phyloP scores from a whole-genome alignment of 495 filamentous ascomycete genomes.

The Aspergillus ostianus region DNA sequence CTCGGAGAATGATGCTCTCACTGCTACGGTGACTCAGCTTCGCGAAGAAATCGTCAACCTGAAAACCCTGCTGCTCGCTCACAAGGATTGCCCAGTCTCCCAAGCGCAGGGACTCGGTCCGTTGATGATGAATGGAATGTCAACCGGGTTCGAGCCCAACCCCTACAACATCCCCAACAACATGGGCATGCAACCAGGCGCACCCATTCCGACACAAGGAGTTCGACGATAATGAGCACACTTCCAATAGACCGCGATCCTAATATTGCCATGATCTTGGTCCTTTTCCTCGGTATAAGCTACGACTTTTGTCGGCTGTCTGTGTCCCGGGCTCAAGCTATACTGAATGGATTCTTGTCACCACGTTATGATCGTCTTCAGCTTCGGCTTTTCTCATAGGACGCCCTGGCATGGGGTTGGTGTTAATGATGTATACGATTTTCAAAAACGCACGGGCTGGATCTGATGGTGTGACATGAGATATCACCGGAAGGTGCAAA shows the following conservation, averaged over 20 bases:
- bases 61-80: slow-evolving; percentile 87
- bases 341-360: background rate
- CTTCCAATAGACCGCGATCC: background rate
- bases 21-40: slow-evolving; percentile 74
- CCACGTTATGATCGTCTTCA: slow-evolving; percentile 23
- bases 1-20: slow-evolving; percentile 85
- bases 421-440: slow-evolving; percentile 46
- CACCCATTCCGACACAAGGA: slow-evolving; percentile 39
- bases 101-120: slow-evolving; percentile 78
- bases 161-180: slow-evolving; percentile 36
- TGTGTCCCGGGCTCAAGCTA: background rate
- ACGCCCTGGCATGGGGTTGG: slow-evolving; percentile 43
- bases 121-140: slow-evolving; percentile 61
- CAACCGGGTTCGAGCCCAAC: slow-evolving; percentile 37
- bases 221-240: slow-evolving; percentile 28
- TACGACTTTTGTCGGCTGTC: slow-evolving; percentile 10
- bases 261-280: slow-evolving; percentile 11
- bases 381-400: slow-evolving; percentile 22
- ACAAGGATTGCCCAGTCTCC: slow-evolving; percentile 95
- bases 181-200: slow-evolving; percentile 44
- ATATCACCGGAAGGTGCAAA: slow-evolving; percentile 33
- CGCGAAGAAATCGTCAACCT: slow-evolving; percentile 94
- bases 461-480: slow-evolving; percentile 31
- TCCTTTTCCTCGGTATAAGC: slow-evolving; percentile 11
- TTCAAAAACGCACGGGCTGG: slow-evolving; percentile 39